Conservation (phyloP, 495 filamentous ascomycete species). For the Penicillium roqueforti region DNA sequence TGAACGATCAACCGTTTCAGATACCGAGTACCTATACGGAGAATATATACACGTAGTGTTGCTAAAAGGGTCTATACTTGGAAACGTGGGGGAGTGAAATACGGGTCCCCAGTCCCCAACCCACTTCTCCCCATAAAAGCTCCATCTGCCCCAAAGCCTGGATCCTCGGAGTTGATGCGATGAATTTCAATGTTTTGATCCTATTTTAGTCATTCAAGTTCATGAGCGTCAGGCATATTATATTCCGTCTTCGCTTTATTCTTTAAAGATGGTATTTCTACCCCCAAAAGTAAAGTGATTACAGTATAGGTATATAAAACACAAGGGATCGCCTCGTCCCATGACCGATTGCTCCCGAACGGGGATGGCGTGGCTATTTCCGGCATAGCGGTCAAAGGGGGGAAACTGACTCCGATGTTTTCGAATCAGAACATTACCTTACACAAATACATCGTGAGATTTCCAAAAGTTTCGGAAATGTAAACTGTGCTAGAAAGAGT, state of each 20-base stretch:
- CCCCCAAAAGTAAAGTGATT: background rate
- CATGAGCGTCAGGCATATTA: too few species aligned
- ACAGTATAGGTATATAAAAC: background rate
- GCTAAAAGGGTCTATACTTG: background rate
- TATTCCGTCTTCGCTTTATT: background rate
- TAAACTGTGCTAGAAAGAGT: constrained; percentile 1
- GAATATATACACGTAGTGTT: background rate
- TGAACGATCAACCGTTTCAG: background rate
- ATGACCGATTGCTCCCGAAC: constrained; percentile 21
- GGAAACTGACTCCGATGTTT: background rate
- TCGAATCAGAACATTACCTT: constrained; percentile 1
- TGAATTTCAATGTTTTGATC: background rate
- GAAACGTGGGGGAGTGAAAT: constrained; percentile 4
- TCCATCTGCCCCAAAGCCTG: constrained; percentile 4
- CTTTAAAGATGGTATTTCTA: background rate
- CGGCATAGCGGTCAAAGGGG: constrained; percentile 6
- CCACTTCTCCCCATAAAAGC: constrained; percentile 5
- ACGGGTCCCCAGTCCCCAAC: background rate
- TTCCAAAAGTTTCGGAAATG: background rate
- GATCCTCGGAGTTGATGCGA: constrained; percentile 6
- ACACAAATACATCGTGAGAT: constrained; percentile 8
- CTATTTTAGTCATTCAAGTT: background rate
- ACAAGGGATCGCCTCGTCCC: constrained; percentile 15
- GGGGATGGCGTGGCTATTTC: background rate
- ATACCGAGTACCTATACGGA: background rate